Evolutionary conservation across 106 monocot species (phyloP).

Genomic region (Dendrobium chrysotoxum): DNA sequence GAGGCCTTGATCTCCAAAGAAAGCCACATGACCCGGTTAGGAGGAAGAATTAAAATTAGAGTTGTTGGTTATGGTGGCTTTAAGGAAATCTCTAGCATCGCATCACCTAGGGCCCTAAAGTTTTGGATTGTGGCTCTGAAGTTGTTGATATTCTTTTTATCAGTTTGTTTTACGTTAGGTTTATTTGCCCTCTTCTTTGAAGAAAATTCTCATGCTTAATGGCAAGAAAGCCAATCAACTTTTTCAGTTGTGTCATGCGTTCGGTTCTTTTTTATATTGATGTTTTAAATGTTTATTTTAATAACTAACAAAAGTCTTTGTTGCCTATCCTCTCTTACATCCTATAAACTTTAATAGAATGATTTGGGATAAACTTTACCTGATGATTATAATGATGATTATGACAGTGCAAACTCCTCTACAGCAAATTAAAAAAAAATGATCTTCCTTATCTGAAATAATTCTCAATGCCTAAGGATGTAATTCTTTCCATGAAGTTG

Average conservation of each 20-base stretch:
- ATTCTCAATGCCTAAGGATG: not conserved
- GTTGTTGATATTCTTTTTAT: too few species aligned
- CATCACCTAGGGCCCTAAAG: too few species aligned
- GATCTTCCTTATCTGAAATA: not conserved
- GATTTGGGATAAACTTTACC: not conserved
- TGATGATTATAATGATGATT: not conserved
- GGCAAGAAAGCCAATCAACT: too few species aligned
- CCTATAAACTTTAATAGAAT: not conserved
- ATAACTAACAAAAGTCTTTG: not conserved
- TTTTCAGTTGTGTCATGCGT: too few species aligned
- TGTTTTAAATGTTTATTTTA: not conserved
- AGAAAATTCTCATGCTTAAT: too few species aligned
- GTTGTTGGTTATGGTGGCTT: not conserved
- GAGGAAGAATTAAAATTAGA: too few species aligned
- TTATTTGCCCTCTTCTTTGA: too few species aligned
- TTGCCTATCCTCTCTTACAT: not conserved
- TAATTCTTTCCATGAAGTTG: not conserved
- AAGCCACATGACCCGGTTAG: not conserved
- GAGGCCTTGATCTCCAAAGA: not conserved
- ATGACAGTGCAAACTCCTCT: not conserved
- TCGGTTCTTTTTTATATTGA: too few species aligned
- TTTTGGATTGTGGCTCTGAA: too few species aligned
- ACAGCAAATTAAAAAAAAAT: not conserved
- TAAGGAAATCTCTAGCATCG: not conserved
- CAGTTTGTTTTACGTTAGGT: too few species aligned